Evolutionary conservation across 805 yeast genomes (phyloP).

Genomic region (Candida easanensis): DNA sequence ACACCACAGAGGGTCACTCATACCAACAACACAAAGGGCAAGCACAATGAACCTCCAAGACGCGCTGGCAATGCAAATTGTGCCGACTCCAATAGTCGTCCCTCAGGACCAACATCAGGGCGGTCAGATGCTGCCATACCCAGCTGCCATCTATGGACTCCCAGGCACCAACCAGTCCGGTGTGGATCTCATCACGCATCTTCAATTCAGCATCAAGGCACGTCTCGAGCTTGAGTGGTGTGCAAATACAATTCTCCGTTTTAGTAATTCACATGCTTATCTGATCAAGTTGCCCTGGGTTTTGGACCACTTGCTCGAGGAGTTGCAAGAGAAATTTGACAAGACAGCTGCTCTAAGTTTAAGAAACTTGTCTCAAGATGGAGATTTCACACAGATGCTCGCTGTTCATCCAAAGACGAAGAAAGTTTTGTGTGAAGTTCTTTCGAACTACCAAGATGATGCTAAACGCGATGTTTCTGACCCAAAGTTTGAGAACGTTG

Average conservation of each 20-base stretch:
- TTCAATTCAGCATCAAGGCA: constrained; percentile 23
- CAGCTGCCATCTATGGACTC: constrained; percentile 14
- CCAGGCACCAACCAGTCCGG: constrained; percentile 23
- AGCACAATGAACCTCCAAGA: constrained; percentile 5
- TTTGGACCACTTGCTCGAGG: constrained; percentile 22
- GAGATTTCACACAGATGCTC: constrained; percentile 74
- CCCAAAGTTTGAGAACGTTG: constrained; percentile 22
- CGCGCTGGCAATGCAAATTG: constrained; percentile 4
- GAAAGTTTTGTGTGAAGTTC: constrained; percentile 40
- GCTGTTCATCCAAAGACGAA: constrained; percentile 52
- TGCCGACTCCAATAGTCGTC: constrained; percentile 9
- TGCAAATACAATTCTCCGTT: constrained; percentile 19
- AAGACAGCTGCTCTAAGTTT: constrained; percentile 46
- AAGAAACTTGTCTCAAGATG: constrained; percentile 81
- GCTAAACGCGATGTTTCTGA: constrained; percentile 27
- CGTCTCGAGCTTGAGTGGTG: constrained; percentile 28
- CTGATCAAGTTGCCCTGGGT: constrained; percentile 24
- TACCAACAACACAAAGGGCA: no score
- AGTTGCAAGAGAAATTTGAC: constrained; percentile 15
- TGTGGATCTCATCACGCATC: constrained; percentile 25
- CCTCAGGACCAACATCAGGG: constrained; percentile 3
- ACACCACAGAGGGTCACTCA: neutral
- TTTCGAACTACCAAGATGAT: constrained; percentile 32
- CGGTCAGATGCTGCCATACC: constrained; percentile 7
- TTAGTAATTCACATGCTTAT: constrained; percentile 23